Conservation (phyloP, 805 yeast genomes). For the Suhomyces faveliae region DNA sequence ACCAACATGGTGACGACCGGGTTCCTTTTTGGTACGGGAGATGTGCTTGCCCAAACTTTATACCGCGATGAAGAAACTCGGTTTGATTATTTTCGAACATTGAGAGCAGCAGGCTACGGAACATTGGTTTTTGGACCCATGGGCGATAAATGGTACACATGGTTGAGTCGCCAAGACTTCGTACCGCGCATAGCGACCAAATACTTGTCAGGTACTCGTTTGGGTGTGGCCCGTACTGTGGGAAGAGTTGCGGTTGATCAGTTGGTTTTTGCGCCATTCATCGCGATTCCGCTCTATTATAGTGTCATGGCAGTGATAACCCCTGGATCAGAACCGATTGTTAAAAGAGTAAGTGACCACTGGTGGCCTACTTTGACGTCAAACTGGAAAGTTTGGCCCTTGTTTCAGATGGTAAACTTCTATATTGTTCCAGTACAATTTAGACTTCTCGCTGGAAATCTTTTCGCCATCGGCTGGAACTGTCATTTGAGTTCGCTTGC, state of each 20-base stretch:
- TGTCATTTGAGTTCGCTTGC: constrained; percentile 61
- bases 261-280: constrained; percentile 70
- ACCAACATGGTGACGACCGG: constrained; percentile 52
- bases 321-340: constrained; percentile 35
- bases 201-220: neutral
- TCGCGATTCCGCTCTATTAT: constrained; percentile 69
- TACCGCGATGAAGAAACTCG: constrained; percentile 21
- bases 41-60: constrained; percentile 62
- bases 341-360: constrained; percentile 46
- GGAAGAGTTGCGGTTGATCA: constrained; percentile 69
- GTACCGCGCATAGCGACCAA: neutral
- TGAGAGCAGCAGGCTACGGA: constrained; percentile 69
- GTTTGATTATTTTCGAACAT: constrained; percentile 56
- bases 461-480: constrained; percentile 80
- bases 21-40: constrained; percentile 72
- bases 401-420: constrained; percentile 77
- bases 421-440: constrained; percentile 69
- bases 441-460: constrained; percentile 66
- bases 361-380: constrained; percentile 67
- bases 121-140: constrained; percentile 72
- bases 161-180: constrained; percentile 26
- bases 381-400: constrained; percentile 91
- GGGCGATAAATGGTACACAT: constrained; percentile 67
- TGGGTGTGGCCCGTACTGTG: constrained; percentile 18
- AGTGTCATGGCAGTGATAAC: constrained; percentile 68